Conservation (phyloP, 2,329 filamentous ascomycete species). For the Sclerotinia sclerotiorum region DNA sequence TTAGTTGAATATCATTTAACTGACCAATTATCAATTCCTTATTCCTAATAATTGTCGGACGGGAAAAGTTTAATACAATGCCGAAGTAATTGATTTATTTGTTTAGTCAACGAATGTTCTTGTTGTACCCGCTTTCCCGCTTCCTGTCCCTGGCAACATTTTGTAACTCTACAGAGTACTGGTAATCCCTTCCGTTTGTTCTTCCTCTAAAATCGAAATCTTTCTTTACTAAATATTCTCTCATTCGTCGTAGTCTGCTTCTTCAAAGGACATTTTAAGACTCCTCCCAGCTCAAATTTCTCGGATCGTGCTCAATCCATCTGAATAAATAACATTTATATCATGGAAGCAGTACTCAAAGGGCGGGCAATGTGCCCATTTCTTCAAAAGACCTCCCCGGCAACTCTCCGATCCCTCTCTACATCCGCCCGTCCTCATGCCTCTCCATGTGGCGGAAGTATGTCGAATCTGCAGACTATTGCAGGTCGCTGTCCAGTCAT, state of each 20-base stretch:
- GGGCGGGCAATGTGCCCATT: slow-evolving; percentile 80
- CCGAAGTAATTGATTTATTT: background rate
- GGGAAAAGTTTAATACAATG: background rate
- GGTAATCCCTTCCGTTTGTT: background rate
- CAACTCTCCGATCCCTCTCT: slow-evolving; percentile 85
- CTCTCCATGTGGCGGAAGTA: slow-evolving; percentile 82
- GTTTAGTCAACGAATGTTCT: slow-evolving; percentile 1
- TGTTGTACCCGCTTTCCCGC: background rate
- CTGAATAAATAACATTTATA: slow-evolving; percentile 6
- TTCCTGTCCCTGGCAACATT: background rate
- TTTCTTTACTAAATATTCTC: background rate
- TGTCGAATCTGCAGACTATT: slow-evolving; percentile 94
- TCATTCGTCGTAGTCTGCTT: background rate
- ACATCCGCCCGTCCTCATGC: slow-evolving; percentile 56
- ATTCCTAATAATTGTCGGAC: slow-evolving; percentile 1
- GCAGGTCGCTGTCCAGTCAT: slow-evolving; percentile 96
- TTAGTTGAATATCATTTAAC: background rate
- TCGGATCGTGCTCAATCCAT: background rate
- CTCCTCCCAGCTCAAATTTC: background rate
- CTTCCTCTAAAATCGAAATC: background rate
- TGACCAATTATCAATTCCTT: background rate
- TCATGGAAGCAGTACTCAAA: slow-evolving; percentile 24
- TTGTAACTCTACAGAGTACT: background rate
- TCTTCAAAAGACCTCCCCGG: slow-evolving; percentile 88
- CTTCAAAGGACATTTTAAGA: background rate